Percentiles rank a stretch among this genome's conserved stretches.
These are phyloP conservation scores for Endothia cerciana DNA, from an alignment of 2,329 filamentous ascomycete species.

Conservation along the genomic window DNA sequence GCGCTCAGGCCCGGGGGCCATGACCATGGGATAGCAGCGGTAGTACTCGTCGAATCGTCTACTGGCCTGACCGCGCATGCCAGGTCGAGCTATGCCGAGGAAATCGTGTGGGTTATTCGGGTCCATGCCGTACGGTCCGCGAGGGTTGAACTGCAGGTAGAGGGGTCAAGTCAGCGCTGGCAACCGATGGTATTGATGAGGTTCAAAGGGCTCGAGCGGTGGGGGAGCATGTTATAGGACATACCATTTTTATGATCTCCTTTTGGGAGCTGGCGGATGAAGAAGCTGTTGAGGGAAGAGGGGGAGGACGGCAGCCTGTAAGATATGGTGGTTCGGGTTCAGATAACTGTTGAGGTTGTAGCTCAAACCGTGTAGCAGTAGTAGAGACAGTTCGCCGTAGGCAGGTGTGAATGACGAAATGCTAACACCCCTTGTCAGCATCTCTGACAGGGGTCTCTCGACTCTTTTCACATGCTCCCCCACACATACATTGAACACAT, in stretches of 20 bases:
- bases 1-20: conserved; percentile 89
- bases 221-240: neutral
- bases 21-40: conserved; percentile 91
- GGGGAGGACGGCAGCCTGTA: neutral
- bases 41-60: conserved; percentile 98
- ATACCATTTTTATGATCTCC: conserved; percentile 32
- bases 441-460: neutral
- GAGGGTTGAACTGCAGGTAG: conserved; percentile 40
- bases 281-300: neutral
- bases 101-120: conserved; percentile 53
- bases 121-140: conserved; percentile 47
- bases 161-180: conserved; percentile 19
- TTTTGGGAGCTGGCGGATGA: neutral
- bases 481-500: neutral
- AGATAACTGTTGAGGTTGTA: neutral
- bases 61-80: conserved; percentile 52
- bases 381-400: neutral
- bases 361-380: no score
- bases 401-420: conserved; percentile 17
- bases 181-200: no score
- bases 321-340: neutral
- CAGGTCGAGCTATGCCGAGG: conserved; percentile 52
- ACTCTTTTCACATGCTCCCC: neutral
- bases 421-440: conserved; percentile 1
- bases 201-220: neutral